Percentiles rank a stretch among this genome's conserved stretches.
Evolutionary conservation across 2,329 filamentous ascomycete species (phyloP).

Genomic region (Xylariaceae sp.): DNA sequence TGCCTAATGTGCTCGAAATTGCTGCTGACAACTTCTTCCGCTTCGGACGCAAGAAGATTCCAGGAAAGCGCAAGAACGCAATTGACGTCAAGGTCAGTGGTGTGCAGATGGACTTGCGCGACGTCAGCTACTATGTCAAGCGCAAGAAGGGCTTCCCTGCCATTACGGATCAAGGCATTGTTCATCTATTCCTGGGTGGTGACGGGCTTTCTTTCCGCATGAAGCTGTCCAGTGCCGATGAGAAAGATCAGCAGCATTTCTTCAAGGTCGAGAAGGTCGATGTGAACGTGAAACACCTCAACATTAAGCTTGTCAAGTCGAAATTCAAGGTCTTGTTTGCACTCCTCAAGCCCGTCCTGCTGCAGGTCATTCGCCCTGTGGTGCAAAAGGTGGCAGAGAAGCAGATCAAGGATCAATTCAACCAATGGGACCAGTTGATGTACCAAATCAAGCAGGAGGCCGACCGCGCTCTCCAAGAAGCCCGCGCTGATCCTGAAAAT

Average conservation of each 20-base stretch:
- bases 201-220: conserved; percentile 89
- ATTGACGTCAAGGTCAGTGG: conserved; percentile 81
- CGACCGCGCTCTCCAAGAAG: conserved; percentile 62
- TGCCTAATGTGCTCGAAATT: conserved; percentile 86
- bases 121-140: conserved; percentile 93
- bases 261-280: conserved; percentile 91
- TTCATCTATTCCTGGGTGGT: conserved; percentile 82
- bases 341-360: conserved; percentile 79
- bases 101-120: conserved; percentile 84
- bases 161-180: conserved; percentile 79
- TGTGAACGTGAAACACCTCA: conserved; percentile 73
- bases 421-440: conserved; percentile 65
- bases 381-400: conserved; percentile 86
- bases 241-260: conserved; percentile 71
- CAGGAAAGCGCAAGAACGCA: conserved; percentile 73
- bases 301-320: conserved; percentile 89
- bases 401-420: conserved; percentile 77
- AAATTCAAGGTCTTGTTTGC: conserved; percentile 89
- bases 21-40: conserved; percentile 90
- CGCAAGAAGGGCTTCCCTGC: conserved; percentile 90
- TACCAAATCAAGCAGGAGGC: conserved; percentile 80
- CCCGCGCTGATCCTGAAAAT: conserved; percentile 63
- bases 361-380: conserved; percentile 77
- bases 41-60: conserved; percentile 84
- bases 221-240: conserved; percentile 74